Percentiles rank a stretch among this genome's conserved stretches.
phyloP scores from a whole-genome alignment of 306 rosid genomes.

The Glycine tomentella region DNA sequence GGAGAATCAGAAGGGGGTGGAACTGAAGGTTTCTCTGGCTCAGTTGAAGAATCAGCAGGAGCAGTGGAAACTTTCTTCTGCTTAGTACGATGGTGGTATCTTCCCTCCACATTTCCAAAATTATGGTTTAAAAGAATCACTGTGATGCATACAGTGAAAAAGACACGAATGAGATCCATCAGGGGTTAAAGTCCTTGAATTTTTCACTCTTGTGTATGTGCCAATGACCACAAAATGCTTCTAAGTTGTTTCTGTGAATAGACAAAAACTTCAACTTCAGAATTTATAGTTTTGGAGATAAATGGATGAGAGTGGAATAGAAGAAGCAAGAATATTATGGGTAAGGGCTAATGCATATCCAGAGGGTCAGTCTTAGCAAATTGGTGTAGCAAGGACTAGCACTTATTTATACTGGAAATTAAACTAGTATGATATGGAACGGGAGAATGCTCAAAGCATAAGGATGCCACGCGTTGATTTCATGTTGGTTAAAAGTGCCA shows the following conservation, averaged over 20 bases:
- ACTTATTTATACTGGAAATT: slow-evolving; percentile 51
- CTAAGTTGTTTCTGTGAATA: slow-evolving; percentile 43
- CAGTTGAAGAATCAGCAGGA: slow-evolving; percentile 45
- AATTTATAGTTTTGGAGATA: slow-evolving; percentile 17
- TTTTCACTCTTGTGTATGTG: slow-evolving; percentile 32
- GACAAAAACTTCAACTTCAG: slow-evolving; percentile 41
- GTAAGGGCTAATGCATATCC: slow-evolving; percentile 23
- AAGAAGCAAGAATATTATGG: slow-evolving; percentile 33
- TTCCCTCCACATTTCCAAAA: slow-evolving; percentile 71
- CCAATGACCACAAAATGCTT: slow-evolving; percentile 46
- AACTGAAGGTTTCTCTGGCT: slow-evolving; percentile 38
- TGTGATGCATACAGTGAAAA: slow-evolving; percentile 49
- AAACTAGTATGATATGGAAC: background rate
- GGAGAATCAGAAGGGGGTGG: slow-evolving; percentile 29
- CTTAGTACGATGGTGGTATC: slow-evolving; percentile 71
- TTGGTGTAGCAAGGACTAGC: slow-evolving; percentile 45
- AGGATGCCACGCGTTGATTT: slow-evolving; percentile 54
- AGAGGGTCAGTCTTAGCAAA: slow-evolving; percentile 32
- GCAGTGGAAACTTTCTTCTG: slow-evolving; percentile 47
- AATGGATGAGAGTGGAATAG: slow-evolving; percentile 28
- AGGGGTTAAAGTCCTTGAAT: background rate
- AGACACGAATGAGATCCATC: slow-evolving; percentile 59
- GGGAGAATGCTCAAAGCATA: slow-evolving; percentile 7
- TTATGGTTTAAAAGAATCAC: slow-evolving; percentile 41
- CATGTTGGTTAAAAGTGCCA: slow-evolving; percentile 44